These are phyloP conservation scores for Microdochium bolleyi DNA, from an alignment of 2,329 filamentous ascomycete genomes.

Conservation along the genomic window DNA sequence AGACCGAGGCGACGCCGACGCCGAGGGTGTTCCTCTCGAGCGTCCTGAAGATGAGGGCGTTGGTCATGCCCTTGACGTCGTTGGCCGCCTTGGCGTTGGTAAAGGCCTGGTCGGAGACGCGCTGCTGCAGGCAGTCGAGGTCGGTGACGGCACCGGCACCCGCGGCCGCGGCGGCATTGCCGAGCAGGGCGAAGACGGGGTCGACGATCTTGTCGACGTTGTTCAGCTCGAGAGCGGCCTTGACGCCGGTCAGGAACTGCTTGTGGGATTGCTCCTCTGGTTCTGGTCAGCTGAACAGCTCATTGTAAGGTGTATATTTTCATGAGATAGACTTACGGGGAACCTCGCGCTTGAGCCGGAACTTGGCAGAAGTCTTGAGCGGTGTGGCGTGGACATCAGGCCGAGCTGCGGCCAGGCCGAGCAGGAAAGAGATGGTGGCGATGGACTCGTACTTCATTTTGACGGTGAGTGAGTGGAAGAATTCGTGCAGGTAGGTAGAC, in stretches of 20 bases:
- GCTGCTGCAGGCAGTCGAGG: slow-evolving; percentile 36
- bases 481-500: slow-evolving; percentile 3
- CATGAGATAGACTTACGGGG: slow-evolving; percentile 20
- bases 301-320: too few relatives aligned
- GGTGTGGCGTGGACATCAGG: slow-evolving; percentile 16
- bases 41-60: slow-evolving; percentile 44
- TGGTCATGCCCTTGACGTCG: slow-evolving; percentile 45
- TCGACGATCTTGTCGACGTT: slow-evolving; percentile 21
- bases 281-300: not conserved
- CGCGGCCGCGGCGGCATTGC: slow-evolving; percentile 35
- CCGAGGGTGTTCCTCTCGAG: slow-evolving; percentile 53
- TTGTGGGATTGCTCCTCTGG: slow-evolving; percentile 24
- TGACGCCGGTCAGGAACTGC: slow-evolving; percentile 17
- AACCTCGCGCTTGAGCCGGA: slow-evolving; percentile 17
- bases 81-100: slow-evolving; percentile 47
- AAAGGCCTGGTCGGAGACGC: slow-evolving; percentile 49
- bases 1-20: slow-evolving; percentile 48
- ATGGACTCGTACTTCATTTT: slow-evolving; percentile 23
- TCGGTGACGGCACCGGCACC: slow-evolving; percentile 31
- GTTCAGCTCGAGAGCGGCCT: slow-evolving; percentile 17
- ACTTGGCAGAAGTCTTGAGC: slow-evolving; percentile 10
- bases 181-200: slow-evolving; percentile 26
- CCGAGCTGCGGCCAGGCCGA: slow-evolving; percentile 20
- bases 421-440: slow-evolving; percentile 16
- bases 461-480: slow-evolving; percentile 10